Evolutionary conservation across 768 basidiomycete genomes (phyloP), one percentile per base, ranked within the genome.

Genomic region (Pseudohyphozyma bogoriensis): DNA sequence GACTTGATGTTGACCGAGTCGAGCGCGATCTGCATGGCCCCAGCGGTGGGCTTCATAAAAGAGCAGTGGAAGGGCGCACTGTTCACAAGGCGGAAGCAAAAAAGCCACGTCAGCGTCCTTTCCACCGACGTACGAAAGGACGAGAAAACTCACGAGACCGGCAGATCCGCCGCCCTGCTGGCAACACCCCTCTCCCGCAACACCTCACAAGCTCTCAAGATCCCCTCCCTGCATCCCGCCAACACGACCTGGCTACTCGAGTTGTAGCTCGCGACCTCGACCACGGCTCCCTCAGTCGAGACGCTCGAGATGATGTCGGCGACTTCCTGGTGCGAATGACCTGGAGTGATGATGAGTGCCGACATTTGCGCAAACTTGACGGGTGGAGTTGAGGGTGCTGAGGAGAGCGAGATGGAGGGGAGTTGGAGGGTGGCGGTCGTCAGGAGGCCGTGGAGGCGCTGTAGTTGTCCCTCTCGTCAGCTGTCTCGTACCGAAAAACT

Each of bases 251-350:
- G 70, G 11, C 58, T 56, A 6, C 35, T 35, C 60, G 68, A 69
- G 62, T 71, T 71, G 63, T 67, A 71, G 39, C 60, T 60, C 26
- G 70, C 70, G n/a, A 71, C 63, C 37, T 71, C 68, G 57, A 71
- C 69, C 18, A 55, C 56, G 44, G 55, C 37, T 22, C 58, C 66
- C n/a, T 37, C 24, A 16, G 28, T 24, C 9, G 32, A 8, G 33
- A 68, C 53, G 20, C 53, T 26, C 18, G 49, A 37, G 28, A 68
- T 59, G 10, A 69, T 53, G 6, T 65, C 56, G 20, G 62, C 54
- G 13, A 71, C 46, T 40, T 71, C 62, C 39, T 66, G 62, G 49
- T 67, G 62, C 20, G 63, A 56, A 31, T 55, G 60, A 3, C 59
- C 61, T 9, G 65, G 63, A 37, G 68, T 68, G 46, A 71, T 56